A percentile compares a stretch with the other conserved stretches of the same genome.
phyloP scores from a whole-genome alignment of 176 grass and related monocot genomes.

The Bolboschoenus planiculmis region DNA sequence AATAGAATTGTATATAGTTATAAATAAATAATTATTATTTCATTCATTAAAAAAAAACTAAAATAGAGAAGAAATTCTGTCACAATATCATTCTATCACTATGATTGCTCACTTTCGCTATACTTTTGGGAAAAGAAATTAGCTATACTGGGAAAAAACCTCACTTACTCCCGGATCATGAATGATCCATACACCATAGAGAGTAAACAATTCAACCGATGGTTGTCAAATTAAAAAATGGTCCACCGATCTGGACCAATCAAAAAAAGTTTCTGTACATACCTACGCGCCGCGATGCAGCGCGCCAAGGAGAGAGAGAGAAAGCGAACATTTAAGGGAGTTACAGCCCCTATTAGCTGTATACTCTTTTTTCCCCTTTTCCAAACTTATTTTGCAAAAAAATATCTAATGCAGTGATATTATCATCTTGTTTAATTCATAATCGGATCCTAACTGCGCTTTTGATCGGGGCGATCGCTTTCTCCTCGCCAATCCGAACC shows the following conservation, averaged over 20 bases:
- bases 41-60: no score
- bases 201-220: not conserved
- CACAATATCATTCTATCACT: not conserved
- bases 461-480: not conserved
- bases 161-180: not conserved
- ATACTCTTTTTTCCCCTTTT: not conserved
- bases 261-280: not conserved
- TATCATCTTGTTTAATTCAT: not conserved
- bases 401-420: not conserved
- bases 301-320: constrained; percentile 14
- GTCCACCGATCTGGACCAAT: not conserved
- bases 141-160: not conserved
- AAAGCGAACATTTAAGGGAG: constrained; percentile 6
- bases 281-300: not conserved
- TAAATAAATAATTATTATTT: no score
- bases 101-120: not conserved
- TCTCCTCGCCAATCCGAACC: not conserved
- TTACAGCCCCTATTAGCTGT: constrained; percentile 17
- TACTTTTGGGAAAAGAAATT: not conserved
- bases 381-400: not conserved
- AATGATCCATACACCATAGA: not conserved
- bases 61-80: no score
- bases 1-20: no score
- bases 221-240: not conserved
- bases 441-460: not conserved